A percentile compares a stretch with the other conserved stretches of the same genome.
These are phyloP conservation scores for Globisporangium viniferum DNA, from an alignment of 352 stramenopile species.

Conservation along the genomic window DNA sequence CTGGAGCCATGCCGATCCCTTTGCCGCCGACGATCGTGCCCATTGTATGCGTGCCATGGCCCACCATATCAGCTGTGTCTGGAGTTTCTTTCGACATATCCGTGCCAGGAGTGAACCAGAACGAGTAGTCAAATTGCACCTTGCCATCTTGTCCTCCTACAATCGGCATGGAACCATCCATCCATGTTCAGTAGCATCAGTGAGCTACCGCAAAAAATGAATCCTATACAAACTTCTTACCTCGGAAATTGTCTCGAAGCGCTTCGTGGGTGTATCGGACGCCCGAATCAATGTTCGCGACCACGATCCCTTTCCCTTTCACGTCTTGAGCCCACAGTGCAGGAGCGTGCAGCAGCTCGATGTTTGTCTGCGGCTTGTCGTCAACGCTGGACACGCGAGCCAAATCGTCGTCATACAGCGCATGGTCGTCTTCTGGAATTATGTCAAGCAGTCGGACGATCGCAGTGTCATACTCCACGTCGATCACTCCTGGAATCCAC, in stretches of 20 bases:
- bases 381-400: neutral
- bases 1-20: constrained; percentile 56
- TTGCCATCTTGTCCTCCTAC: constrained; percentile 16
- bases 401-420: too few relatives aligned
- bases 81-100: constrained; percentile 53
- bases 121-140: constrained; percentile 63
- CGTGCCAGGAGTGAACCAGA: constrained; percentile 57
- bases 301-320: constrained; percentile 38
- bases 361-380: constrained; percentile 32
- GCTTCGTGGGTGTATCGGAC: constrained; percentile 68
- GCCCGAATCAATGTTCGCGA: constrained; percentile 72
- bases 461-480: constrained; percentile 38
- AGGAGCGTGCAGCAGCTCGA: constrained; percentile 45
- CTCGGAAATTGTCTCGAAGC: constrained; percentile 44
- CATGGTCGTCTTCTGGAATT: constrained; percentile 3
- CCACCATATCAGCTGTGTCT: constrained; percentile 63
- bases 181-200: too few relatives aligned
- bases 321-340: constrained; percentile 41
- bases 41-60: constrained; percentile 26
- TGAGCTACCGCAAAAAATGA: too few relatives aligned
- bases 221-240: neutral
- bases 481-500: constrained; percentile 37
- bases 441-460: constrained; percentile 21
- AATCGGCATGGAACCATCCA: neutral
- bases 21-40: constrained; percentile 40